Evolutionary conservation across 345 rosid genomes (phyloP).

Genomic region (Populus deltoides): DNA sequence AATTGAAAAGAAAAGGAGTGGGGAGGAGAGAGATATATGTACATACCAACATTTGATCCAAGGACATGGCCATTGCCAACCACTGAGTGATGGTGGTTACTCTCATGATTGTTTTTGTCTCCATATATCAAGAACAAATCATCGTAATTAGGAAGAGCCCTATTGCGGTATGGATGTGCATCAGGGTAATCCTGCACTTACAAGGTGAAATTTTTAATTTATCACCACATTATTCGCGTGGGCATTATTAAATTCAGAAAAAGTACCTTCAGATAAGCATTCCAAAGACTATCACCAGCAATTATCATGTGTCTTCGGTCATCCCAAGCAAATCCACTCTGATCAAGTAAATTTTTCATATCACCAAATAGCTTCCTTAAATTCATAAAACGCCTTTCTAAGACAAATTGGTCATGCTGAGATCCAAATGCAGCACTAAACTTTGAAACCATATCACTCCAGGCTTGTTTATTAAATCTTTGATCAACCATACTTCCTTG

Average conservation of each 20-base stretch:
- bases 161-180: conserved; percentile 28
- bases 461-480: conserved; percentile 38
- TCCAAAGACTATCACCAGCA: conserved; percentile 38
- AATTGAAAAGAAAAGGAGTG: not conserved
- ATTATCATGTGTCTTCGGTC: conserved; percentile 27
- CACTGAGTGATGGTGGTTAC: conserved; percentile 8
- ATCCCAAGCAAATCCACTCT: conserved; percentile 23
- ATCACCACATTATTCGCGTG: not conserved
- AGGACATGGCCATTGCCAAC: conserved; percentile 15
- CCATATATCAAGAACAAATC: conserved; percentile 52
- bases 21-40: not conserved
- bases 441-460: conserved; percentile 45
- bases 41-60: conserved; percentile 20
- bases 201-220: conserved; percentile 16
- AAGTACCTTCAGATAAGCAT: conserved; percentile 41
- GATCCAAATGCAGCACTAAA: conserved; percentile 41
- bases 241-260: not conserved
- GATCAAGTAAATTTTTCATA: conserved; percentile 23
- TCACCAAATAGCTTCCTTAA: conserved; percentile 17
- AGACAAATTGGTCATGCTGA: conserved; percentile 37
- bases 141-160: conserved; percentile 44
- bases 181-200: conserved; percentile 45
- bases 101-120: conserved; percentile 13
- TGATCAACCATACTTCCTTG: conserved; percentile 35
- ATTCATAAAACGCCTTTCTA: conserved; percentile 32